A percentile compares a stretch with the other conserved stretches of the same genome.
phyloP scores from a whole-genome alignment of 176 grass and related monocot species.

The Eremochloa ophiuroides region DNA sequence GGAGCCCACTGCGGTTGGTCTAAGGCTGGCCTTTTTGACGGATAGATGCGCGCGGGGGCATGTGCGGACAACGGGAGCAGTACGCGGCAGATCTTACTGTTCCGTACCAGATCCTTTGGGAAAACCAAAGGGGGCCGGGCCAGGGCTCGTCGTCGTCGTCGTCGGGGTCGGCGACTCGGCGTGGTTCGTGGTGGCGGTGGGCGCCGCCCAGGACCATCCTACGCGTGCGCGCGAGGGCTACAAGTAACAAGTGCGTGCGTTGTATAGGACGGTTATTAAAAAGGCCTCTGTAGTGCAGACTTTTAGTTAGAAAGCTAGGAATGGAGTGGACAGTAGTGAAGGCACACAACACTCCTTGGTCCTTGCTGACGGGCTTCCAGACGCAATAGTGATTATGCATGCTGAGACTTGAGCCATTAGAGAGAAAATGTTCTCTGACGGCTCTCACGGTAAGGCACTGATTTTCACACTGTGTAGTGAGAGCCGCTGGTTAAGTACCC shows the following conservation, averaged over 20 bases:
- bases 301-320: not conserved
- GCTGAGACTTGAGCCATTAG: not conserved
- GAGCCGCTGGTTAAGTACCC: no score
- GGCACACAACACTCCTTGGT: not conserved
- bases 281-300: not conserved
- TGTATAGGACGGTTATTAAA: not conserved
- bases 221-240: not conserved
- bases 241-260: not conserved
- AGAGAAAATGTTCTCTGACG: not conserved
- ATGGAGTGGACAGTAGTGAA: not conserved
- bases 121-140: not conserved
- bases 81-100: conserved; percentile 7
- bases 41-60: not conserved
- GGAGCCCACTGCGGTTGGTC: no score
- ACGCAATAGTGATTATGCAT: not conserved
- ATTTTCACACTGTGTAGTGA: not conserved
- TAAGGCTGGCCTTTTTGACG: not conserved
- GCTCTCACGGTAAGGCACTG: not conserved
- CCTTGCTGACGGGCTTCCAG: not conserved
- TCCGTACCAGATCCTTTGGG: not conserved
- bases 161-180: not conserved
- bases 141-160: not conserved
- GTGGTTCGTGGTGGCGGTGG: not conserved
- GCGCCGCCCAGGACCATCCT: conserved; percentile 5
- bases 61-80: not conserved